Percentiles rank a stretch among this genome's conserved stretches.
These are phyloP conservation scores for Jatropha multifida DNA, from an alignment of 441 rosid genomes.

Conservation along the genomic window DNA sequence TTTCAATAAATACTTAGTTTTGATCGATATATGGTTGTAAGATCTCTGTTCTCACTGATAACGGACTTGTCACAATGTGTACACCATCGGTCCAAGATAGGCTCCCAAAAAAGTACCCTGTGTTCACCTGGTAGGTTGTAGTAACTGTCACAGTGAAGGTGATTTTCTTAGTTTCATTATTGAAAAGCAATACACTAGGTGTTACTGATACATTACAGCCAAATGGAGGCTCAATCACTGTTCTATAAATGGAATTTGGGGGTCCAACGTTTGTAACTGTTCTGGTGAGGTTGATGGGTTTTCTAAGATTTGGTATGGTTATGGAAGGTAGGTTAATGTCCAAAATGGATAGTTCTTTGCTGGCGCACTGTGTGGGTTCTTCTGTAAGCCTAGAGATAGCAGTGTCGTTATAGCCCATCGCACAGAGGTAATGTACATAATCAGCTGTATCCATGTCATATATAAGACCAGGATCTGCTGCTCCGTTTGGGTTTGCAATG, in stretches of 20 bases:
- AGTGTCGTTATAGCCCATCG: constrained; percentile 65
- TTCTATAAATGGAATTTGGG: constrained; percentile 29
- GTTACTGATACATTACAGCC: constrained; percentile 28
- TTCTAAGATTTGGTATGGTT: constrained; percentile 54
- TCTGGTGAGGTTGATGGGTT: constrained; percentile 45
- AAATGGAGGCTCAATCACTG: constrained; percentile 34
- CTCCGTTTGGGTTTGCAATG: constrained; percentile 69
- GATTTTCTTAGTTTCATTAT: constrained; percentile 21
- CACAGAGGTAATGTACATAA: constrained; percentile 70
- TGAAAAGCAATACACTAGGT: constrained; percentile 36
- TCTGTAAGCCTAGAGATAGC: constrained; percentile 36
- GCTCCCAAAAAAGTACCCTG: constrained; percentile 56
- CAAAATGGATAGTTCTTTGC: constrained; percentile 33
- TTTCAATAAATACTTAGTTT: background rate
- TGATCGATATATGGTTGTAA: constrained; percentile 20
- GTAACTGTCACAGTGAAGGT: constrained; percentile 33
- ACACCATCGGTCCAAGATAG: constrained; percentile 38
- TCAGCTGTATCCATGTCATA: constrained; percentile 58
- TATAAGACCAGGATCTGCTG: constrained; percentile 71
- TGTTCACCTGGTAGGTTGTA: constrained; percentile 21
- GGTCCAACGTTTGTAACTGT: constrained; percentile 47
- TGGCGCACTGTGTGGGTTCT: constrained; percentile 32
- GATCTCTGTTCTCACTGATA: constrained; percentile 32
- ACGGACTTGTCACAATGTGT: constrained; percentile 34
- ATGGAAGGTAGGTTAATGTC: constrained; percentile 79